Conservation (phyloP, 73 alveolate species). For the Paramecium biaurelia region DNA sequence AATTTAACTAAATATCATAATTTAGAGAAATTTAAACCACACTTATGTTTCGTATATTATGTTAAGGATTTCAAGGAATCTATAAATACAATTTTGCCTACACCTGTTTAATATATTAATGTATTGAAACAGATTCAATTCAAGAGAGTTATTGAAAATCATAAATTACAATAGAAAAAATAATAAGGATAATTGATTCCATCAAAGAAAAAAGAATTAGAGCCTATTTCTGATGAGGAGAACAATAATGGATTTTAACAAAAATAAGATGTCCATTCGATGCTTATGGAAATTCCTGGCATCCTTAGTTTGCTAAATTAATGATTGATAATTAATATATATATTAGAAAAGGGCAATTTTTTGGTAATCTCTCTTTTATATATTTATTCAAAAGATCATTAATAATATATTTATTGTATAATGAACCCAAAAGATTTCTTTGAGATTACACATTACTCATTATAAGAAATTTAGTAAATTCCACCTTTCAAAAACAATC, state of each 20-base stretch:
- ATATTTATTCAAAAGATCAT: not conserved
- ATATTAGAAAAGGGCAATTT: not conserved
- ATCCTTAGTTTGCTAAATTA: not conserved
- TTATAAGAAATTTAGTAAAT: not conserved
- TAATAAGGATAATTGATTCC: not conserved
- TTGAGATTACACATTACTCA: slow-evolving; percentile 22
- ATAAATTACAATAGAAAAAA: not conserved
- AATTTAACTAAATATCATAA: not conserved
- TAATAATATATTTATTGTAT: not conserved
- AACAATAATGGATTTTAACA: not conserved
- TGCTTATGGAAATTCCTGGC: slow-evolving; percentile 24
- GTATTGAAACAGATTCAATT: not conserved
- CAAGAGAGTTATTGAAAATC: not conserved
- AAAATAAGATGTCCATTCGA: not conserved
- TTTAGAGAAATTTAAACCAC: slow-evolving; percentile 24
- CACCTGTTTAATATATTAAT: not conserved
- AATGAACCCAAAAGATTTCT: slow-evolving; percentile 52
- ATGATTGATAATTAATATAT: not conserved
- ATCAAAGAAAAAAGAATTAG: not conserved
- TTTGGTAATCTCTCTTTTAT: not conserved
- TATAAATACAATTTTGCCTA: not conserved
- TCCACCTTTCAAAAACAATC: not conserved
- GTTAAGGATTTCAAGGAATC: not conserved
- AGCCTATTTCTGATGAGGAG: slow-evolving; percentile 24
- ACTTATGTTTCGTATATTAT: not conserved